phyloP scores from a whole-genome alignment of 106 monocot genomes.

The Gastrodia elata region DNA sequence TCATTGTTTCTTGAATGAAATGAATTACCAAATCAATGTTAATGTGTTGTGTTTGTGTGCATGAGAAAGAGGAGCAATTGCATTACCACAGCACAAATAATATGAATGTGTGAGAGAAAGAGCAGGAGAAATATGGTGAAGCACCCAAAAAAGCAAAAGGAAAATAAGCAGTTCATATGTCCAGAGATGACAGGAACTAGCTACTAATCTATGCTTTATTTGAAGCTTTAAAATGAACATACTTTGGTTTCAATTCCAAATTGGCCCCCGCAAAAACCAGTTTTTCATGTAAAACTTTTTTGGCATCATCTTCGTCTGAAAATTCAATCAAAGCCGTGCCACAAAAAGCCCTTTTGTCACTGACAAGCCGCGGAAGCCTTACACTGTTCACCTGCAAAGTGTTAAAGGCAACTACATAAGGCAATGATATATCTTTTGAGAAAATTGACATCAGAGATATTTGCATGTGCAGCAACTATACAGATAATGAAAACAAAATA shows the following conservation, averaged over 20 bases:
- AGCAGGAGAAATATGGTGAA: too few relatives aligned
- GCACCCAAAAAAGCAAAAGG: neutral
- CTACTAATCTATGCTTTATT: neutral
- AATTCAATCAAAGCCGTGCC: constrained; percentile 88
- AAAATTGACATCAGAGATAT: neutral
- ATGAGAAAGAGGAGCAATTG: too few relatives aligned
- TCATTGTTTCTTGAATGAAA: too few relatives aligned
- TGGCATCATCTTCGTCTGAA: constrained; percentile 59
- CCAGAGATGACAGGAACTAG: neutral
- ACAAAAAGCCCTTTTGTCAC: constrained; percentile 61
- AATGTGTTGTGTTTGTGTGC: too few relatives aligned
- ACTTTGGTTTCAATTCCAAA: constrained; percentile 75
- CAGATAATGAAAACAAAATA: neutral
- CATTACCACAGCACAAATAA: too few relatives aligned
- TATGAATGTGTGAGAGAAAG: too few relatives aligned
- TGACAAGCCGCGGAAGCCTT: constrained; percentile 62
- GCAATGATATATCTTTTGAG: neutral
- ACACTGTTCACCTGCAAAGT: constrained; percentile 81
- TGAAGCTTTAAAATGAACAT: constrained; percentile 8
- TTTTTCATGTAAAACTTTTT: constrained; percentile 36
- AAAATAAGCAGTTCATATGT: neutral
- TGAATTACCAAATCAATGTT: too few relatives aligned
- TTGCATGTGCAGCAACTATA: neutral
- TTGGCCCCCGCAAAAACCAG: constrained; percentile 57
- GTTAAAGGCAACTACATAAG: neutral